These are phyloP conservation scores for Ilex aquifolium DNA, from an alignment of 257 asterid genomes.

Conservation along the genomic window DNA sequence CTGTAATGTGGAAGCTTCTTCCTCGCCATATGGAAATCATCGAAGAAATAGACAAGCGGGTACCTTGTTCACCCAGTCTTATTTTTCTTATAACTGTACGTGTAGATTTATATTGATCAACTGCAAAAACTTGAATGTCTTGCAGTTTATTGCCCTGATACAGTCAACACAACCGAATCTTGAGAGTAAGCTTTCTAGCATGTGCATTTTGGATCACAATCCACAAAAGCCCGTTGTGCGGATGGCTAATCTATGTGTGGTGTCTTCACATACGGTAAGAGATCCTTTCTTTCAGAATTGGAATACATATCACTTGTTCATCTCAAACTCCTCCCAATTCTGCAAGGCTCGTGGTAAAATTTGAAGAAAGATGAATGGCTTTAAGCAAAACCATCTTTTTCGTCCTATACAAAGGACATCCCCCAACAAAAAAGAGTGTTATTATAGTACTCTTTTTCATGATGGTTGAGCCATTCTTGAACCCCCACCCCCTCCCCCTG, in stretches of 20 bases:
- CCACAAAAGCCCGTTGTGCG: constrained; percentile 89
- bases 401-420: too few relatives aligned
- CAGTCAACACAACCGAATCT: constrained; percentile 73
- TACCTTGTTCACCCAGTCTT: constrained; percentile 16
- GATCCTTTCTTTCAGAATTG: constrained; percentile 17
- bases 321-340: not conserved
- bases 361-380: constrained; percentile 8
- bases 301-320: not conserved
- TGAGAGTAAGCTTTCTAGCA: constrained; percentile 59
- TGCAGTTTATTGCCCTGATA: constrained; percentile 72
- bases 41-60: constrained; percentile 94
- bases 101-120: constrained; percentile 13
- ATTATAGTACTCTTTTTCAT: too few relatives aligned
- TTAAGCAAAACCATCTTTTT: not conserved
- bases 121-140: constrained; percentile 5
- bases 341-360: not conserved
- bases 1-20: constrained; percentile 99
- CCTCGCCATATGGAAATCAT: constrained; percentile 99
- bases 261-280: constrained; percentile 89
- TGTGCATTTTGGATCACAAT: constrained; percentile 75
- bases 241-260: constrained; percentile 98
- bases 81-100: not conserved
- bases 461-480: too few relatives aligned
- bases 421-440: too few relatives aligned
- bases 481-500: too few relatives aligned